Base-by-base conservation (phyloP, 495 filamentous ascomycete genomes). In the Aspergillus hancockii region DNA sequence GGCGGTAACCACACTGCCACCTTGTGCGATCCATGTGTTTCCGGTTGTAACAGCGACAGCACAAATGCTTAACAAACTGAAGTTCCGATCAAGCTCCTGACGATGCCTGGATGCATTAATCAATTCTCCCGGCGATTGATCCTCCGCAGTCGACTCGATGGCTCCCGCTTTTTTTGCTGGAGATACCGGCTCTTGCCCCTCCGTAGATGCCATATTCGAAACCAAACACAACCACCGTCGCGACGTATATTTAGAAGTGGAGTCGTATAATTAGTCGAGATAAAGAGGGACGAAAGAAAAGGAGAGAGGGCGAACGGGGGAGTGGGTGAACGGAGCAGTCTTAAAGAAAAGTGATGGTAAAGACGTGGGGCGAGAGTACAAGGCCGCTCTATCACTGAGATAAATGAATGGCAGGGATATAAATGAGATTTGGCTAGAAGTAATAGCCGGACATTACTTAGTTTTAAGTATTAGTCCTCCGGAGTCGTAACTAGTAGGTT, bases 41-140 rank as follows among this genome's bases (percentile, higher is more conserved):
- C 81, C 83, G 8, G 81, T 83, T 10, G 76, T 80, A 8, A 87
- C 73, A 0, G 79, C 83, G 19, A 85, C 68, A 4, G 78, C 76
- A 64, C 79, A 84, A 51, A 86, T 81, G 57, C 79, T 84, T 58
- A 85, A 55, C 3, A 87, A 70, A 46, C 81, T 79, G 67, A 85
- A 87, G 46, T 85, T 81, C 19, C 85, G 75, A 34, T 85, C 76
- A n/a, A 88, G 71, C 60, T 87, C 81, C 61, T 88, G 83, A 31
- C 64, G 66, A 67, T 87, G 83, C 23, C 85, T 83, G 2, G 80
- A 81, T 0, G 80, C 82, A 62, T 86, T 87, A 60, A 85, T 49
- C 53, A 71, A 46, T 55, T 70, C 71, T 16, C 64, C 67, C 21
- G 62, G 45, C 28, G 52, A 18, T 18, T 64, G 62, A 25, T 67